Conservation (phyloP, 129 eudicot genomes). For the sunflower (Helianthus annuus) region DNA sequence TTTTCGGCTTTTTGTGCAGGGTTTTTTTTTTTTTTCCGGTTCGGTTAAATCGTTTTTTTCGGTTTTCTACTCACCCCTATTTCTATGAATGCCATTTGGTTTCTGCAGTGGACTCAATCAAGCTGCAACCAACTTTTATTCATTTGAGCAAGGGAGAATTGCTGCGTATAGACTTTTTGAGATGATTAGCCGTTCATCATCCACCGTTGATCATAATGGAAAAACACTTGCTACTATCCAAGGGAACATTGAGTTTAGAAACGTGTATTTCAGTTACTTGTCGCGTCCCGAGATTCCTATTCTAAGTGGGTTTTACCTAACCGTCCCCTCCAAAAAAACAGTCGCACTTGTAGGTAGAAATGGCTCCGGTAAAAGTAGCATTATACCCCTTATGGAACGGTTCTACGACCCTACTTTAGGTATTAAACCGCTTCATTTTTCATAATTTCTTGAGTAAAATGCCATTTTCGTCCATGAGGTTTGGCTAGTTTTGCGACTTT, state of each 20-base stretch:
- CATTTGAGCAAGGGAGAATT: conserved; percentile 98
- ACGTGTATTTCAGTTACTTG: conserved; percentile 90
- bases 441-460: too few relatives aligned
- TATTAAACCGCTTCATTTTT: conserved; percentile 27
- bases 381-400: conserved; percentile 95
- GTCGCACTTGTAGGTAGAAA: conserved; percentile 99
- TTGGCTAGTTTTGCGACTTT: too few relatives aligned
- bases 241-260: conserved; percentile 90
- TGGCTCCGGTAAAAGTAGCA: conserved; percentile 98
- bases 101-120: conserved; percentile 81
- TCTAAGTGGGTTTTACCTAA: conserved; percentile 92
- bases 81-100: conserved; percentile 22
- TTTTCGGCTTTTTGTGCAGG: too few relatives aligned
- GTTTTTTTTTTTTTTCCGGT: too few relatives aligned
- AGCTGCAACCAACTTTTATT: conserved; percentile 96
- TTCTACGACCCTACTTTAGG: conserved; percentile 98
- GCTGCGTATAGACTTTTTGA: conserved; percentile 96
- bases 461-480: too few relatives aligned
- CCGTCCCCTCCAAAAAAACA: conserved; percentile 91
- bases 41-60: too few relatives aligned
- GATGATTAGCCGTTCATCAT: conserved; percentile 95
- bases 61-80: not conserved
- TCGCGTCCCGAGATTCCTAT: conserved; percentile 98
- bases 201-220: conserved; percentile 73
- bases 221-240: conserved; percentile 64